These are phyloP conservation scores for Chlamydomonas asymmetrica DNA, from an alignment of 139 green algal genomes.

Conservation along the genomic window DNA sequence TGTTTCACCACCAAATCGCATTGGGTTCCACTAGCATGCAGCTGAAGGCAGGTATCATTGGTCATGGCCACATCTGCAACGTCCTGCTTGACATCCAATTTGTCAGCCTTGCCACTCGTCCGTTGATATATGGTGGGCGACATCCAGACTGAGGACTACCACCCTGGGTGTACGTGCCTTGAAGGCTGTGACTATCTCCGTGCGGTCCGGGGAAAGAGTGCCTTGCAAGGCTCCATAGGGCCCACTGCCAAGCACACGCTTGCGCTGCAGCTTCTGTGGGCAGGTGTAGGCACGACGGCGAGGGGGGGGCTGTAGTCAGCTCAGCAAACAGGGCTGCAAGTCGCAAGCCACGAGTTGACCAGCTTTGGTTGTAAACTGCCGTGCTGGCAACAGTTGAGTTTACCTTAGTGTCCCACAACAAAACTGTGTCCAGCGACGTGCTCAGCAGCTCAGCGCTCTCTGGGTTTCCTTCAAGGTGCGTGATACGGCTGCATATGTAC, in stretches of 20 bases:
- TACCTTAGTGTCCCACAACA: slow-evolving; percentile 47
- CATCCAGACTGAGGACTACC: too few species aligned
- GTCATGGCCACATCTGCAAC: too few species aligned
- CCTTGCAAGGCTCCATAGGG: slow-evolving; percentile 34
- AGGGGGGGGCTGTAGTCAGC: not conserved
- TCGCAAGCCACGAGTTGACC: not conserved
- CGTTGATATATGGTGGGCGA: too few species aligned
- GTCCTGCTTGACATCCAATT: too few species aligned
- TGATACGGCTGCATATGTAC: slow-evolving; percentile 5
- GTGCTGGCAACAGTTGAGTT: not conserved
- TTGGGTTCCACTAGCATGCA: too few species aligned
- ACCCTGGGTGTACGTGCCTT: too few species aligned
- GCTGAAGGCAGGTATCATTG: too few species aligned
- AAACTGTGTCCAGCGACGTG: slow-evolving; percentile 26
- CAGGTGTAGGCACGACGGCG: too few species aligned
- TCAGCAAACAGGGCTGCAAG: not conserved
- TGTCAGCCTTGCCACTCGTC: too few species aligned
- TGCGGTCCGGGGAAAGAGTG: slow-evolving; percentile 22
- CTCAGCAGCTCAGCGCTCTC: slow-evolving; percentile 25
- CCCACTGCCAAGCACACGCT: slow-evolving; percentile 35
- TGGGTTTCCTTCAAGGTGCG: slow-evolving; percentile 6
- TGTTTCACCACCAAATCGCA: too few species aligned
- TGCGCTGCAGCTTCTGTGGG: slow-evolving; percentile 36
- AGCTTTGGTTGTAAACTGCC: not conserved
- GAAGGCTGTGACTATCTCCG: slow-evolving; percentile 30